phyloP scores from a whole-genome alignment of 164 flowering plant genomes.

The Aristolochia fimbriata region DNA sequence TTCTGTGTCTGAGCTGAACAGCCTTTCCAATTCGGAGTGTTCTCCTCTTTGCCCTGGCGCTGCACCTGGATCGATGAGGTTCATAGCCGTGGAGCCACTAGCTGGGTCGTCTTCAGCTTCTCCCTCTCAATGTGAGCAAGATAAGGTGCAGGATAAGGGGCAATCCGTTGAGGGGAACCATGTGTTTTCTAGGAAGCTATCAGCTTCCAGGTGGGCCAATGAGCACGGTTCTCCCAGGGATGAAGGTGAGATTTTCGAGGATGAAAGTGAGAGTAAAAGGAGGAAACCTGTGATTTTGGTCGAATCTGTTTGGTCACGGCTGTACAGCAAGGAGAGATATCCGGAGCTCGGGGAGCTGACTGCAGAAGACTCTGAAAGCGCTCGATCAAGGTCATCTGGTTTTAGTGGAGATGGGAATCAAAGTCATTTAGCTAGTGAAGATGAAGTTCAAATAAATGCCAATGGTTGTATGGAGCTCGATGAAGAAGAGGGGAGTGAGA shows the following conservation, averaged over 20 bases:
- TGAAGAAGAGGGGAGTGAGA: constrained; percentile 18
- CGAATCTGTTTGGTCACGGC: neutral
- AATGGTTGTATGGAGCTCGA: constrained; percentile 51
- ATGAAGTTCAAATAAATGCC: constrained; percentile 26
- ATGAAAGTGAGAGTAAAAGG: constrained; percentile 9
- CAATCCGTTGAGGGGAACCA: constrained; percentile 51
- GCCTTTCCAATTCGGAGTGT: constrained; percentile 9
- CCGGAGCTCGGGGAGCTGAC: constrained; percentile 45
- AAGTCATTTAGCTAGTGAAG: constrained; percentile 36
- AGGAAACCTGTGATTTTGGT: neutral
- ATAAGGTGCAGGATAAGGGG: constrained; percentile 25
- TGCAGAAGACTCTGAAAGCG: constrained; percentile 37
- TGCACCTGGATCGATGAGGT: constrained; percentile 5
- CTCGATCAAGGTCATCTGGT: constrained; percentile 34
- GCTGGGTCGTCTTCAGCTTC: constrained; percentile 18
- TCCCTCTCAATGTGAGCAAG: constrained; percentile 14
- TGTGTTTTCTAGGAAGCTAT: constrained; percentile 50
- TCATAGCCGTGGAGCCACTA: constrained; percentile 17
- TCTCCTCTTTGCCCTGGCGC: constrained; percentile 17
- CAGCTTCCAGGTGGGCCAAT: constrained; percentile 92
- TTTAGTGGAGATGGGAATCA: constrained; percentile 34
- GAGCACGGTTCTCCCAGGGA: constrained; percentile 40
- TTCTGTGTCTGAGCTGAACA: neutral
- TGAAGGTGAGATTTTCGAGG: constrained; percentile 7
- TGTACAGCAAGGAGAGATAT: constrained; percentile 21